Percentiles rank a stretch among this genome's conserved stretches.
Conservation (phyloP, 2,329 filamentous ascomycete species). For the Xylaria sp. region DNA sequence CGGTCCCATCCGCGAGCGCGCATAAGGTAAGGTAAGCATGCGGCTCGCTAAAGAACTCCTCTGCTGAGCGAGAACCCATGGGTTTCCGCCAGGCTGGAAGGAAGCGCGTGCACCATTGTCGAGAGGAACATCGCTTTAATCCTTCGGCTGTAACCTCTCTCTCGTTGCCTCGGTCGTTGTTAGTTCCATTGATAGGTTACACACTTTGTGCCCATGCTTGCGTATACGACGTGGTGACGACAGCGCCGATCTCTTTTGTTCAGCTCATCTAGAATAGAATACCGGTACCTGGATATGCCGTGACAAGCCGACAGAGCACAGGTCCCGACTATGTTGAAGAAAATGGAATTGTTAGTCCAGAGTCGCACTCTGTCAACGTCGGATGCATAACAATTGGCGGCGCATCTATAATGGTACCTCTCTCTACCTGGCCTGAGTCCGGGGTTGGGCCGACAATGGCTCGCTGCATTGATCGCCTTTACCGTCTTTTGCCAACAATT, state of each 20-base stretch:
- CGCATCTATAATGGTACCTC: background rate
- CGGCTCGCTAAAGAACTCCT: conserved; percentile 59
- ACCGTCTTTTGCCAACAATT: background rate
- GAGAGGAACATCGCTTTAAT: conserved; percentile 62
- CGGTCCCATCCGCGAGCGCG: conserved; percentile 53
- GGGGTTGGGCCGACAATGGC: conserved; percentile 8
- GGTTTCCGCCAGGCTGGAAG: conserved; percentile 46
- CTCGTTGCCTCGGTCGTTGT: background rate
- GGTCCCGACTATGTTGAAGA: background rate
- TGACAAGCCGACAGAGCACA: conserved; percentile 16
- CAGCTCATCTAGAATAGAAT: background rate
- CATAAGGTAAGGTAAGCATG: too few species aligned
- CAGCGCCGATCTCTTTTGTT: background rate
- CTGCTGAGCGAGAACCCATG: conserved; percentile 56
- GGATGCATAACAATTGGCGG: background rate
- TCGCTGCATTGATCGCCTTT: conserved; percentile 6
- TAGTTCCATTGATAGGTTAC: background rate
- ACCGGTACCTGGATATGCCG: conserved; percentile 1
- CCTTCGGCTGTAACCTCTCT: conserved; percentile 5
- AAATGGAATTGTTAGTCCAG: conserved; percentile 2
- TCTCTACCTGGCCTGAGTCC: background rate
- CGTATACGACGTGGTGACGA: conserved; percentile 6
- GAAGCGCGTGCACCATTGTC: conserved; percentile 51
- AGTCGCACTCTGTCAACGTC: conserved; percentile 1
- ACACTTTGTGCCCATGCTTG: conserved; percentile 4